These are phyloP conservation scores for Mycena filopes DNA, from an alignment of 768 basidiomycete genomes.

Conservation along the genomic window DNA sequence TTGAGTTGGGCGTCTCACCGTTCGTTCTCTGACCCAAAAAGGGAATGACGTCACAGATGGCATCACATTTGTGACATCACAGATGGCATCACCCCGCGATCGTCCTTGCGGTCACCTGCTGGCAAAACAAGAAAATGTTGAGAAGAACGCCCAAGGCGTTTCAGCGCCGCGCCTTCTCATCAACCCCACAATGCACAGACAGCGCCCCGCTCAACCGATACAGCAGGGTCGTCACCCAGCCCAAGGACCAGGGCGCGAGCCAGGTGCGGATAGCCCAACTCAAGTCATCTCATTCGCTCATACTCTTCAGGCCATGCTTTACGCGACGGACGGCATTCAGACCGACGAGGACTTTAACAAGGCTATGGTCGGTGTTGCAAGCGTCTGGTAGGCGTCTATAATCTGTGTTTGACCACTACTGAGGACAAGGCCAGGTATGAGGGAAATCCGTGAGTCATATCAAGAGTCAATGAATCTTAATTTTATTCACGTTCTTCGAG, in stretches of 20 bases:
- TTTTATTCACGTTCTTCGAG: constrained; percentile 51
- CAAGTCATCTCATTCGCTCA: constrained; percentile 27
- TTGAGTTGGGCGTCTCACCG: too few relatives aligned
- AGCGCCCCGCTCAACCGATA: constrained; percentile 70
- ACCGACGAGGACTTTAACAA: constrained; percentile 89
- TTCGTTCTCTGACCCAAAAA: too few relatives aligned
- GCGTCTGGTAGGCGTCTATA: constrained; percentile 82
- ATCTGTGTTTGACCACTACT: constrained; percentile 30
- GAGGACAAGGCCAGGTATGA: constrained; percentile 79
- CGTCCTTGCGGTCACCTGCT: not conserved
- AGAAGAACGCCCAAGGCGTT: constrained; percentile 18
- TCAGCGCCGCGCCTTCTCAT: constrained; percentile 26
- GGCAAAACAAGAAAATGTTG: constrained; percentile 4
- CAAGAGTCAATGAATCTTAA: not conserved
- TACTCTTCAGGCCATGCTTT: constrained; percentile 90
- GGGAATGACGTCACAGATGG: too few relatives aligned
- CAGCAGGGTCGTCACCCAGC: constrained; percentile 85
- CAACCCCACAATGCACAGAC: constrained; percentile 50
- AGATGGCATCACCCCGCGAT: not conserved
- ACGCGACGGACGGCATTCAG: constrained; percentile 94
- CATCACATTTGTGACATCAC: not conserved
- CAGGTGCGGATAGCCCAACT: constrained; percentile 62
- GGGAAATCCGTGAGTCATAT: constrained; percentile 90
- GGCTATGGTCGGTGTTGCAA: constrained; percentile 97
- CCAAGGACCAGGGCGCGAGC: constrained; percentile 95